phyloP scores from a whole-genome alignment of 164 flowering plant species.

The Nymphaea thermarum region DNA sequence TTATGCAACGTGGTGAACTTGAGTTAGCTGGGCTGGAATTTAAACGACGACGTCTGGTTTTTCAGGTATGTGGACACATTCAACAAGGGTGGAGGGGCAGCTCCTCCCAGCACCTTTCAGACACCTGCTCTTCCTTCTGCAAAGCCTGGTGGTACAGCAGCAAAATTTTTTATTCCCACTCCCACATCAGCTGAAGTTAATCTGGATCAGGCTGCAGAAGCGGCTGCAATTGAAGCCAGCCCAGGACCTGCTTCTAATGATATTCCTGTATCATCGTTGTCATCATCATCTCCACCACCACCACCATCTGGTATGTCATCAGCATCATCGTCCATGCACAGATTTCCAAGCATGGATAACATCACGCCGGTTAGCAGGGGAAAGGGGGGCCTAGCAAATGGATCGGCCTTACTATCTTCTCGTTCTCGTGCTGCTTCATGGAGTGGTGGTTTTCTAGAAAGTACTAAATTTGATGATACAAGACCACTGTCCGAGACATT shows the following conservation, averaged over 20 bases:
- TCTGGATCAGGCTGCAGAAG: conserved; percentile 7
- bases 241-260: conserved; percentile 17
- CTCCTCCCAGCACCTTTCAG: conserved; percentile 33
- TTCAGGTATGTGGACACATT: conserved; percentile 80
- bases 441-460: conserved; percentile 40
- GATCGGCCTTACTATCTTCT: conserved; percentile 19
- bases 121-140: conserved; percentile 42
- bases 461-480: conserved; percentile 9
- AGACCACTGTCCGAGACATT: background rate
- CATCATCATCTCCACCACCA: background rate
- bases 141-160: conserved; percentile 22
- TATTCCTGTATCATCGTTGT: conserved; percentile 11
- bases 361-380: conserved; percentile 13
- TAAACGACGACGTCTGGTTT: background rate
- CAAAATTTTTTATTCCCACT: conserved; percentile 52
- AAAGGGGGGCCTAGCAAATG: conserved; percentile 6
- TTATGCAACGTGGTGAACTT: background rate
- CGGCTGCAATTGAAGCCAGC: conserved; percentile 13
- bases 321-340: conserved; percentile 26
- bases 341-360: conserved; percentile 52
- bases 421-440: conserved; percentile 49
- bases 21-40: background rate
- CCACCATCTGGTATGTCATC: conserved; percentile 6
- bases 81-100: conserved; percentile 41
- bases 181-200: conserved; percentile 13